Conservation (phyloP, 306 rosid species). For the Glycyrrhiza uralensis region DNA sequence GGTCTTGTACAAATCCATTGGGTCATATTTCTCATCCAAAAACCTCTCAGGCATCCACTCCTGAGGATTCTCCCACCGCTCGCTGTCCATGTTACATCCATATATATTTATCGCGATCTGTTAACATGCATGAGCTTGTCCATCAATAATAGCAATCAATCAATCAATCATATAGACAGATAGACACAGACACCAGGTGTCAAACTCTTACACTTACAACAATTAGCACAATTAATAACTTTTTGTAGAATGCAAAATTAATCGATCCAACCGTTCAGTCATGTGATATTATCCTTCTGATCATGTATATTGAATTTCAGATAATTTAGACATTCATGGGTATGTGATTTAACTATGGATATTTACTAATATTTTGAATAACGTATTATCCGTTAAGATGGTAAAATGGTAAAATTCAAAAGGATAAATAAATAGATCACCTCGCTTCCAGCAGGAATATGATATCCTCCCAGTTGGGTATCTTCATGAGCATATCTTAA, state of each 20-base stretch:
- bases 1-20: slow-evolving; percentile 69
- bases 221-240: too few relatives aligned
- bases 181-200: too few relatives aligned
- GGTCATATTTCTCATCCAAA: slow-evolving; percentile 59
- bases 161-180: not conserved
- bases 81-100: slow-evolving; percentile 84
- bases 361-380: too few relatives aligned
- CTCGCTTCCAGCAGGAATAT: slow-evolving; percentile 85
- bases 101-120: slow-evolving; percentile 88
- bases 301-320: too few relatives aligned
- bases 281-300: too few relatives aligned
- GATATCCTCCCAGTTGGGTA: slow-evolving; percentile 74
- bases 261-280: too few relatives aligned
- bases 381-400: too few relatives aligned
- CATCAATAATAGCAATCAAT: not conserved
- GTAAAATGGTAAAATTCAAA: not conserved
- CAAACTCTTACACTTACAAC: too few relatives aligned
- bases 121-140: not conserved
- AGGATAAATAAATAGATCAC: slow-evolving; percentile 47
- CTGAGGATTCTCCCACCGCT: slow-evolving; percentile 66
- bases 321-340: too few relatives aligned
- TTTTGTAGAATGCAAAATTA: too few relatives aligned
- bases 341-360: too few relatives aligned
- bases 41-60: slow-evolving; percentile 90
- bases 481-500: slow-evolving; percentile 76